Evolutionary conservation across 495 filamentous ascomycete genomes (phyloP), one percentile per base, ranked within the genome.

Genomic region (Zalerion maritima): DNA sequence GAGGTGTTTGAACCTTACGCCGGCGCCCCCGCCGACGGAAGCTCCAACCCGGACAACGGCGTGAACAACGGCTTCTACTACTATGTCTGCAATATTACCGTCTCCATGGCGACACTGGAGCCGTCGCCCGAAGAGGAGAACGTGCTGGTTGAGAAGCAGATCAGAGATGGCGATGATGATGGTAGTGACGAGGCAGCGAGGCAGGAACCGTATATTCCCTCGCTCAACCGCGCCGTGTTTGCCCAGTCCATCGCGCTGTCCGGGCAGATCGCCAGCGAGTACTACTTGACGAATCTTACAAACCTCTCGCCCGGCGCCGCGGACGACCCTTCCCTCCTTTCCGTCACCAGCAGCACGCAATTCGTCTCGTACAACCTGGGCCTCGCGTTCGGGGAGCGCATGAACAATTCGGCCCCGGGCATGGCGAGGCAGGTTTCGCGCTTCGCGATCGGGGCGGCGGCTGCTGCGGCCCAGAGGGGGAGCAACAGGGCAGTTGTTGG

Each of bases 41-140:
- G n/a, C n/a, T n/a, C n/a, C n/a, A n/a, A n/a, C n/a, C 4, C 4
- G 4, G 24, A n/a, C 4, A 12, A n/a, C 4, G 12, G 12, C 24
- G 24, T n/a, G 24, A 4, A 26, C 24, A 4, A 4, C 14, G n/a
- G n/a, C n/a, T n/a, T n/a, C n/a, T n/a, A n/a, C n/a, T 31, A 31
- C 28, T 31, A 31, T 14, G 17, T 7, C 4, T 31, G 28, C 28
- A 31, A 31, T 20, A 13, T 21, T 20, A 31, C 28, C 15, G 28
- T 31, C 13, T 4, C 28, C 4, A 5, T n/a, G 5, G 28, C 18
- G 6, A n/a, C n/a, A n/a, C n/a, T n/a, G n/a, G n/a, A n/a, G n/a
- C n/a, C n/a, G n/a, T n/a, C n/a, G n/a, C n/a, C n/a, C n/a, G n/a
- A n/a, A n/a, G n/a, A n/a, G n/a, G n/a, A n/a, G n/a, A n/a, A n/a